Evolutionary conservation across 2,329 filamentous ascomycete species (phyloP), one percentile per base, ranked within the genome.

Genomic region (Periconia digitata): DNA sequence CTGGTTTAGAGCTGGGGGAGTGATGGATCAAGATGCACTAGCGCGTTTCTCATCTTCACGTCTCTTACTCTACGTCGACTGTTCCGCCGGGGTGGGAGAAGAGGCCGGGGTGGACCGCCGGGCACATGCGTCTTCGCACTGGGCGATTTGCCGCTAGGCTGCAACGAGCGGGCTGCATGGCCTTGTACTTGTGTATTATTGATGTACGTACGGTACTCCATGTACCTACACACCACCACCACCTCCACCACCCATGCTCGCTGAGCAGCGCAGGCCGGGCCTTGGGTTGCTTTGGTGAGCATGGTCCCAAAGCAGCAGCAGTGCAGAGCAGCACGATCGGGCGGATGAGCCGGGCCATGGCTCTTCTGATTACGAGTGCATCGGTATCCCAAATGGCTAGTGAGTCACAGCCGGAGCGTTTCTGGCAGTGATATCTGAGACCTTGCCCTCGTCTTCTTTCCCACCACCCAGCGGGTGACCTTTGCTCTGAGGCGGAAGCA

Each of bases 371-470:
- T 32, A 32, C 27, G 27, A 32, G 27, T 32, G n/a, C 27, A 32
- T 32, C 10, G 27, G 27, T 32, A 15, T 32, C 27, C 27, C 27
- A 32, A 32, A 13, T 10, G 50, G 52, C 38, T 47, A 47, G 56
- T 63, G 62, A 65, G 65, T 68, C 65, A 68, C 59, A 56, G 56
- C 55, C 47, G 48, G 48, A 50, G 57, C 53, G 45, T 57, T 51
- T 50, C 48, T 53, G 46, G 44, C 29, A 50, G 50, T 62, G 59
- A 62, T 53, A 62, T 57, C 46, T 50, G 42, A 40, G 46, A 47
- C 43, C 36, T n/a, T 44, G 44, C 42, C 40, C 46, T 43, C 36
- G n/a, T 48, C 21, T 37, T 40, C 44, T 47, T 43, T 29, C 39
- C 52, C 46, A 49, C 47, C 38, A 35, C 44, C 51, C 21, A 49